phyloP scores from a whole-genome alignment of 345 rosid genomes.

The Bruguiera parviflora region DNA sequence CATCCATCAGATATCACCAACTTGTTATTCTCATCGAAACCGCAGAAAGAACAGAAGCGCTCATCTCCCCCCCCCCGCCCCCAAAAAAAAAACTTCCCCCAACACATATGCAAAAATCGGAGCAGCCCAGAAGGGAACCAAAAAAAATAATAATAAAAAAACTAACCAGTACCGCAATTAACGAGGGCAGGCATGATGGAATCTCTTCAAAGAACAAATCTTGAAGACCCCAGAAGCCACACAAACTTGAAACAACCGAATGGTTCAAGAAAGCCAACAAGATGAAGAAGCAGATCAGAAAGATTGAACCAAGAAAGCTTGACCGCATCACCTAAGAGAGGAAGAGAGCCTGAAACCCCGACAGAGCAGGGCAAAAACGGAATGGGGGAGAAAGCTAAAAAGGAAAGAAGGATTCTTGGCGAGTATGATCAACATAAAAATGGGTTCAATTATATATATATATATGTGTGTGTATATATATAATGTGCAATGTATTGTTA shows the following conservation, averaged over 20 bases:
- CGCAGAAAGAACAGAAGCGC: too few relatives aligned
- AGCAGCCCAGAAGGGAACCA: background rate
- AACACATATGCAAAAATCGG: background rate
- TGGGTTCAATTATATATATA: background rate
- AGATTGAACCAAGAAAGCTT: constrained; percentile 19
- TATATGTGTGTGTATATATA: too few relatives aligned
- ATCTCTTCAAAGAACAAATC: constrained; percentile 19
- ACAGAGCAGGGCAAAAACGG: constrained; percentile 49
- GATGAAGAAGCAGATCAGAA: constrained; percentile 17
- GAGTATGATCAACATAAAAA: background rate
- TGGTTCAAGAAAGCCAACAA: constrained; percentile 2
- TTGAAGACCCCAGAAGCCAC: constrained; percentile 19
- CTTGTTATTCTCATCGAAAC: too few relatives aligned
- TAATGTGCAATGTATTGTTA: constrained; percentile 51
- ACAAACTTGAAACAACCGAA: constrained; percentile 2
- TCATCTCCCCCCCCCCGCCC: too few relatives aligned
- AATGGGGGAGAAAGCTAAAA: background rate
- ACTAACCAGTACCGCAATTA: constrained; percentile 47
- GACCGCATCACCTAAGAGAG: constrained; percentile 36
- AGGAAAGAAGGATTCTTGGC: background rate
- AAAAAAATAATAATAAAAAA: background rate
- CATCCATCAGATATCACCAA: background rate
- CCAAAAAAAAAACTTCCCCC: background rate
- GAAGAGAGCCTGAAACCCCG: constrained; percentile 37
- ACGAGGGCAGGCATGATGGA: constrained; percentile 65